These are phyloP conservation scores for Pseudogymnoascus sp. DNA, from an alignment of 2,329 filamentous ascomycete species.

Conservation along the genomic window DNA sequence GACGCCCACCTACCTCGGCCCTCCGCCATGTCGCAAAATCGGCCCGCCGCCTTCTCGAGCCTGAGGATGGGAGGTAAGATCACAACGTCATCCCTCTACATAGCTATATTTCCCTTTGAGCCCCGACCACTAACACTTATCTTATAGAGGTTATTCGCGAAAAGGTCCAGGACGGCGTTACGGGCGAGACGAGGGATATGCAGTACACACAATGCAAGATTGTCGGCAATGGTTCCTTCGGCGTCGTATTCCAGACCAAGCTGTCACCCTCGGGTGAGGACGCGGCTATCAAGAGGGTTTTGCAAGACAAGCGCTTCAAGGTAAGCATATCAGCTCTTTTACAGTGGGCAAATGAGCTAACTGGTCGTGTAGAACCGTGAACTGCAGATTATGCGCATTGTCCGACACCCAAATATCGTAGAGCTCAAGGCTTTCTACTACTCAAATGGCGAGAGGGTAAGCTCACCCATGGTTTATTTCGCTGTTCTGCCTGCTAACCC, in stretches of 20 bases:
- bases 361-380: slow-evolving; percentile 72
- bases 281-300: slow-evolving; percentile 95
- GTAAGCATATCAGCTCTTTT: slow-evolving; percentile 37
- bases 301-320: slow-evolving; percentile 99
- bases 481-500: background rate
- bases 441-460: slow-evolving; percentile 94
- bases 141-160: slow-evolving; percentile 86
- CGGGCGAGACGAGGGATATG: slow-evolving; percentile 91
- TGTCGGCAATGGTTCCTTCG: slow-evolving; percentile 96
- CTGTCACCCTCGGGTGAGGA: slow-evolving; percentile 96
- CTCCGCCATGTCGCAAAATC: slow-evolving; percentile 71
- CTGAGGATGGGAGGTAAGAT: slow-evolving; percentile 92
- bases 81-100: slow-evolving; percentile 3
- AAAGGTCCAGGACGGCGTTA: slow-evolving; percentile 97
- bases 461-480: slow-evolving; percentile 26
- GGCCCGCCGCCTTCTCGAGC: slow-evolving; percentile 79
- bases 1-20: slow-evolving; percentile 10
- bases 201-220: slow-evolving; percentile 99
- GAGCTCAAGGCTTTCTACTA: slow-evolving; percentile 99
- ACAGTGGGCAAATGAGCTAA: slow-evolving; percentile 25
- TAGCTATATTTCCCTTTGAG: background rate
- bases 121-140: slow-evolving; percentile 22
- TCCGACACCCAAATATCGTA: slow-evolving; percentile 96
- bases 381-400: slow-evolving; percentile 98
- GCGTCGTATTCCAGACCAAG: slow-evolving; percentile 98